Base-by-base conservation (phyloP, 306 rosid species). In the Vachellia collinsii region DNA sequence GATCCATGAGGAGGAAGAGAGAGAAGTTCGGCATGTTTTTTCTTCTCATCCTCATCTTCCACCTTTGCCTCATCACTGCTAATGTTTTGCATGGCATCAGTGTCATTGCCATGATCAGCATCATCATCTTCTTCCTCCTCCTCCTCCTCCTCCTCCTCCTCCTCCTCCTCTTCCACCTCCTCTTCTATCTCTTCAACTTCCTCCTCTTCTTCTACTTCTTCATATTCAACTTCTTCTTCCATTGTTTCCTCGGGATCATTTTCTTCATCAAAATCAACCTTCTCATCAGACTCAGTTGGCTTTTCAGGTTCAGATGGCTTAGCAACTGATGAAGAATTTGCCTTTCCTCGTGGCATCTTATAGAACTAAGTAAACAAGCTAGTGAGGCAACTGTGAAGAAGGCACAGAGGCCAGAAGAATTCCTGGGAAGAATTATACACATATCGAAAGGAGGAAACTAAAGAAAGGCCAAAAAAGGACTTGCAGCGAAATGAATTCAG, bases 1-100 rank as follows among this genome's bases (percentile, higher is more conserved):
- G 98, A 95, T 66, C 95, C 95, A 79, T 95, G 99, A 64, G 99
- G 97, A 84, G 99, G 99, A 85, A 95, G 92, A 84, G 98, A 80
- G 76, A 93, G 99, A 86, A 95, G 97, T 79, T 89, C 96, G 1
- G 87, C 96, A 72, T 90, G 93, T 67, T 84, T 89, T 82, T 86
- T 90, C 85, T 88, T 91, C 74, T 93, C 94, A 29, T 87, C 88
- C 74, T 88, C 90, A 70, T 91, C 91, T 79, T 74, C 86, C 68
- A 42, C 80, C 82, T 81, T 77, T 13, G 66, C 71, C 42, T 79
- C 88, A 56, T 81, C 88, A 48, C 75, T 82, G 66, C 79, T 68
- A 58, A 56, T 76, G 68, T 59, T 85, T 76, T 54, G 85, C 81
- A 83, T 70, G 68, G 44, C 79, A 46, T 84, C 92, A 73, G 74